Conservation (phyloP, 116 monocot genomes). For the Trichopus zeylanicus region DNA sequence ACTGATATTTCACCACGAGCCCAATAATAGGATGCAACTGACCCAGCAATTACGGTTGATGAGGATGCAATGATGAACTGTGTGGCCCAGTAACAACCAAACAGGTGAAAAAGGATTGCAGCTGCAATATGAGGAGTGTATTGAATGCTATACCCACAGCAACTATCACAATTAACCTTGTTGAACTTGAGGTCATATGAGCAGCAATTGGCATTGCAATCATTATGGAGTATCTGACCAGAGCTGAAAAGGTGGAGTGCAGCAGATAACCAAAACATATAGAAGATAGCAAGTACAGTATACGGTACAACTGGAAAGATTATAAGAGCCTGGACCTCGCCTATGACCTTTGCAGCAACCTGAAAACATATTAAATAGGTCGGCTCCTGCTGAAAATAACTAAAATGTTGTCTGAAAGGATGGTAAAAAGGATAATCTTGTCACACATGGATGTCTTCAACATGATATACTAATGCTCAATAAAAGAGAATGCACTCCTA, state of each 20-base stretch:
- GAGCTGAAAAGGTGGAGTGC: conserved; percentile 97
- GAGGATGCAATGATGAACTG: conserved; percentile 89
- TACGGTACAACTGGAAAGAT: conserved; percentile 89
- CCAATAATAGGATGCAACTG: conserved; percentile 99
- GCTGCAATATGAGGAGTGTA: conserved; percentile 84
- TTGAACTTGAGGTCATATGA: conserved; percentile 76
- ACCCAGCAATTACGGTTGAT: conserved; percentile 91
- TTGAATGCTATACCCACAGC: conserved; percentile 89
- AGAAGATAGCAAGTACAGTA: conserved; percentile 80
- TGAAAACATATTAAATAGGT: conserved; percentile 13
- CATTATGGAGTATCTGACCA: conserved; percentile 77
- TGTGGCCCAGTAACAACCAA: conserved; percentile 96
- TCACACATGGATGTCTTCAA: not conserved
- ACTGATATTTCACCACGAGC: conserved; percentile 88
- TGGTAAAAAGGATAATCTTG: too few species aligned
- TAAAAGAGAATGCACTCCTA: too few species aligned
- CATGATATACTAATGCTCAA: too few species aligned
- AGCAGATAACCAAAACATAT: conserved; percentile 98
- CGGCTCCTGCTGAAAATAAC: not conserved
- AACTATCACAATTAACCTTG: conserved; percentile 82
- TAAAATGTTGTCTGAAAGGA: not conserved
- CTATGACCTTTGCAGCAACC: conserved; percentile 99
- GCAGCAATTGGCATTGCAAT: conserved; percentile 89
- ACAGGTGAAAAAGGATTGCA: conserved; percentile 89
- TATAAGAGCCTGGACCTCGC: conserved; percentile 98